Evolutionary conservation across 306 rosid genomes (phyloP).

Genomic region (Fagus sylvatica): DNA sequence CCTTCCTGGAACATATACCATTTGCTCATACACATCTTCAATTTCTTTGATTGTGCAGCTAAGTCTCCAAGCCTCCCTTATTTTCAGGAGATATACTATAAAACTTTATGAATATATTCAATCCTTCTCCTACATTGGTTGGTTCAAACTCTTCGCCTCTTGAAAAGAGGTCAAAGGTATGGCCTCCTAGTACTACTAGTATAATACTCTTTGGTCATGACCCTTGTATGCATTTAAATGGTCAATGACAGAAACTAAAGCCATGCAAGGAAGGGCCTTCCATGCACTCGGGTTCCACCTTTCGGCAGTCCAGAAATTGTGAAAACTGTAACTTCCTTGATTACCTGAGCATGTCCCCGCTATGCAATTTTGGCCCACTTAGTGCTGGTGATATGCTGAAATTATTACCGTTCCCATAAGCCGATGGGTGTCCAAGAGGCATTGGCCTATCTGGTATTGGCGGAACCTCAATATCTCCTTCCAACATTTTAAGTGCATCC

Average conservation of each 20-base stretch:
- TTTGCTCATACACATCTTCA: neutral
- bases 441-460: constrained; percentile 89
- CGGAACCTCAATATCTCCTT: constrained; percentile 90
- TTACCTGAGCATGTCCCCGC: constrained; percentile 90
- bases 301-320: constrained; percentile 14
- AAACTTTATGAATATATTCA: constrained; percentile 15
- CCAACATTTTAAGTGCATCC: constrained; percentile 94
- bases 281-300: constrained; percentile 26
- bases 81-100: constrained; percentile 15
- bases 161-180: neutral
- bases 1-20: neutral
- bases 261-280: constrained; percentile 14
- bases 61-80: neutral
- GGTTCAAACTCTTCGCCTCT: neutral
- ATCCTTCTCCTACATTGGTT: constrained; percentile 8
- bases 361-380: constrained; percentile 61
- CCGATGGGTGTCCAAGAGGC: constrained; percentile 83
- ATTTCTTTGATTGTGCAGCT: neutral
- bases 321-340: constrained; percentile 14
- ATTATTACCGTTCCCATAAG: constrained; percentile 42
- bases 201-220: constrained; percentile 20
- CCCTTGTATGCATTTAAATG: constrained; percentile 20
- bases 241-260: constrained; percentile 14
- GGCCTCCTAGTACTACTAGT: neutral
- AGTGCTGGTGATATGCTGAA: constrained; percentile 80